phyloP scores from a whole-genome alignment of 2,329 filamentous ascomycete genomes.

The Lasiodiplodia theobromae region DNA sequence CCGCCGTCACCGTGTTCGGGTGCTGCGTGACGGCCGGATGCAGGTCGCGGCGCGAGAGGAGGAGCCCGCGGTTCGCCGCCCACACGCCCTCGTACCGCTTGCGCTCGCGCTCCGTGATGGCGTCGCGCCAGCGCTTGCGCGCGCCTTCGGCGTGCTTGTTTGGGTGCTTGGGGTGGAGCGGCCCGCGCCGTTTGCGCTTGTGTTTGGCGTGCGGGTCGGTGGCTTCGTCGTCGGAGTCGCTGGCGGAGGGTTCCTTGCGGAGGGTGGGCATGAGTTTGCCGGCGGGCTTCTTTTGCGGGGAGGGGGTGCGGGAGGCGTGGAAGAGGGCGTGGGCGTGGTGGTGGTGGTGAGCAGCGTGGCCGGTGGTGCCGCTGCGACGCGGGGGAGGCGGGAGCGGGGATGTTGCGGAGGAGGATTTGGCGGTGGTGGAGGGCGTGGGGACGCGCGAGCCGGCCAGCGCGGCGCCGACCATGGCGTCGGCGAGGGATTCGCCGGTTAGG shows the following conservation, averaged over 20 bases:
- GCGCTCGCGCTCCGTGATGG: constrained; percentile 74
- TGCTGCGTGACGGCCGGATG: not conserved
- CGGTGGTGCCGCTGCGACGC: constrained; percentile 52
- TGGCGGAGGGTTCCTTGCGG: constrained; percentile 57
- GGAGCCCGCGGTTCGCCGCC: constrained; percentile 77
- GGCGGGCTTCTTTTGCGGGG: constrained; percentile 54
- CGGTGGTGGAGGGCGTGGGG: constrained; percentile 52
- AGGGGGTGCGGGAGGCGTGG: constrained; percentile 45
- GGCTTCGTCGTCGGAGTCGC: constrained; percentile 60
- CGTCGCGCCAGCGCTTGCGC: constrained; percentile 77
- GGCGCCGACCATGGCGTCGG: constrained; percentile 77
- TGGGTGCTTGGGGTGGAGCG: constrained; percentile 62
- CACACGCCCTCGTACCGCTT: constrained; percentile 84
- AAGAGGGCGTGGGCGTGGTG: constrained; percentile 28
- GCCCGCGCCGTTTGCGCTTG: constrained; percentile 63
- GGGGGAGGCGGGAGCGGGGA: constrained; percentile 49
- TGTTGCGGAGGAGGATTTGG: constrained; percentile 36
- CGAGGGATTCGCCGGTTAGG: constrained; percentile 69
- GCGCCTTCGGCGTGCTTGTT: constrained; percentile 78
- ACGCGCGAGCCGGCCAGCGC: constrained; percentile 71
- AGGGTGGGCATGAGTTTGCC: constrained; percentile 70
- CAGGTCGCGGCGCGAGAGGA: constrained; percentile 36
- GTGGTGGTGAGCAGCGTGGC: constrained; percentile 43
- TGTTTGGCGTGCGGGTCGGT: constrained; percentile 60
- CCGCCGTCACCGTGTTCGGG: constrained; percentile 6